Evolutionary conservation across 148 eudicot genomes (phyloP), one percentile per base, ranked within the genome.

Genomic region (Rhododendron vialii): DNA sequence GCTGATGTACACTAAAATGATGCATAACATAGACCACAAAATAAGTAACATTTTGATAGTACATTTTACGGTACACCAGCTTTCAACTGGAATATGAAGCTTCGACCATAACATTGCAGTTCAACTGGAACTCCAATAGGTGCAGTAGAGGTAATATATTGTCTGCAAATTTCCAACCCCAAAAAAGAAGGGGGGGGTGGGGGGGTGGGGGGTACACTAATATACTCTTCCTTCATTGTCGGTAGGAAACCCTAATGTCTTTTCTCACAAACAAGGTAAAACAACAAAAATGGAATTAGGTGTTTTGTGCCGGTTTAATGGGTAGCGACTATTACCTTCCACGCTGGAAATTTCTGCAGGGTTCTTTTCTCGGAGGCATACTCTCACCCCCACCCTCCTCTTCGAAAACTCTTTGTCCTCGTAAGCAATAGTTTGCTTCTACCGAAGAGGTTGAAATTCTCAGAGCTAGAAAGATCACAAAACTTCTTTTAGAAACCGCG

Each of bases 321-420:
- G 41, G 45, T 5, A 36, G 24, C 47, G 78, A 17, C 61, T 18
- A 55, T 33, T 75, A 35, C 78, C 78, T 75, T 35, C 78, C 78
- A 75, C 78, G 78, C 78, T 75, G 78, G n/a, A 75, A 75, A 35
- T 75, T 75, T 41, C 78, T 75, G 78, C 78, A 75, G n/a, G 78
- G 47, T 75, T 75, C 78, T 75, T 36, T 75, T 15, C 45, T 75
- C 47, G 78, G 78, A 75, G 78, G 78, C 78, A 75, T 75, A 36
- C 75, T 11, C 36, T 69, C 36, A 8, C 5, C 75, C 17, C 36
- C 14, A 9, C 33, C 63, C 17, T 57, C 24, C 65, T 59, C 65
- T 20, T 20, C 65, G 65, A 57, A 18, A 57, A 57, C 65, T 55
- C 59, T 3, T 4, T 4, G 61, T 55, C 5, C 61, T 55, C 6